phyloP scores from a whole-genome alignment of 192 early-diverging fungal species.

The Haplosporangium gracile region DNA sequence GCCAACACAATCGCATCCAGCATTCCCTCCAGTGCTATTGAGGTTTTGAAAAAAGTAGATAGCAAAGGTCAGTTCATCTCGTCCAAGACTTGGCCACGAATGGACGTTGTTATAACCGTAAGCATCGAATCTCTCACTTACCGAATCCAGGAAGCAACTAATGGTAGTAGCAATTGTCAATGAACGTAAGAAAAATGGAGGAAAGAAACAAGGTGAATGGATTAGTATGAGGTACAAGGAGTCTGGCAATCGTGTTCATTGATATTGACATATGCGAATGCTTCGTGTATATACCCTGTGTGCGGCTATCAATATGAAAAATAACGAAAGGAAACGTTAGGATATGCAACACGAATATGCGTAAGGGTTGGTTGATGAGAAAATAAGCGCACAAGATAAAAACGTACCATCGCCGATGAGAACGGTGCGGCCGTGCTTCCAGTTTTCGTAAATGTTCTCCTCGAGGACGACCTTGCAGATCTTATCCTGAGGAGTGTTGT shows the following conservation, averaged over 20 bases:
- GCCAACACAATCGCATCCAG: conserved; percentile 31
- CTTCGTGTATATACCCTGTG: conserved; percentile 19
- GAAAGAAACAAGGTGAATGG: neutral
- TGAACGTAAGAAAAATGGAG: neutral
- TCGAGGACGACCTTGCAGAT: conserved; percentile 48
- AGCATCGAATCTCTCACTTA: neutral
- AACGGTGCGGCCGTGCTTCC: conserved; percentile 33
- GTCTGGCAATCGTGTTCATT: neutral
- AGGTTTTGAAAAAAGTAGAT: neutral
- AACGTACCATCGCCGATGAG: conserved; percentile 44
- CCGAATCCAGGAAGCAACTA: conserved; percentile 39
- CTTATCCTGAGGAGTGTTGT: conserved; percentile 28
- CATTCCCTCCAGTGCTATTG: conserved; percentile 26
- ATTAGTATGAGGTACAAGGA: no score
- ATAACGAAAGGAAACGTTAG: neutral
- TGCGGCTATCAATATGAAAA: conserved; percentile 2
- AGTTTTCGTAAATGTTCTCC: conserved; percentile 35
- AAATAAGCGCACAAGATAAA: neutral
- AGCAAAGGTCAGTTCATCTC: neutral
- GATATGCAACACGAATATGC: neutral
- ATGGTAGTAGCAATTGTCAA: neutral
- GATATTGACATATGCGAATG: neutral
- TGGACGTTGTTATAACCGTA: neutral
- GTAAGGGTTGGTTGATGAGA: neutral
- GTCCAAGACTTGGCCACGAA: neutral